These are phyloP conservation scores for Turnera subulata DNA, from an alignment of 345 rosid species.

Conservation along the genomic window DNA sequence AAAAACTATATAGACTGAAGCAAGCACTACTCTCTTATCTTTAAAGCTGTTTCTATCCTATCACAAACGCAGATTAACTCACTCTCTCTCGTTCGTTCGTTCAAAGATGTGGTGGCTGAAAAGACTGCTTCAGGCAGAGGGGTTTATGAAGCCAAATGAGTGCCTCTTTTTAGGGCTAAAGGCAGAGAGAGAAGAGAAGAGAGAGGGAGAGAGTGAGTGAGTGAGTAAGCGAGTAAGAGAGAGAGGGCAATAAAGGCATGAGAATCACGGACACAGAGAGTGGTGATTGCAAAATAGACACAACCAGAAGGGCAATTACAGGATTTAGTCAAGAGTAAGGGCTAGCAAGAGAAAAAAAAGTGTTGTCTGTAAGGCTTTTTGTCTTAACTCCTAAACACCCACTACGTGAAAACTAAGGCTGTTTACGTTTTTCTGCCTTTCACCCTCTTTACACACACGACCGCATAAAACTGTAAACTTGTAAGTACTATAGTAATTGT, in stretches of 20 bases:
- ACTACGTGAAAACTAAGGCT: not conserved
- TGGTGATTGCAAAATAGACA: not conserved
- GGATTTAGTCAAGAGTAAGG: not conserved
- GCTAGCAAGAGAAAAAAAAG: not conserved
- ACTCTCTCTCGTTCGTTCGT: conserved; percentile 16
- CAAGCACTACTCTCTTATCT: not conserved
- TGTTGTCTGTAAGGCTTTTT: conserved; percentile 6
- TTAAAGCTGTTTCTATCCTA: not conserved
- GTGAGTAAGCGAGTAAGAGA: not conserved
- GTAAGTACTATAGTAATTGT: too few relatives aligned
- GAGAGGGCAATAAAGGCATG: conserved; percentile 6
- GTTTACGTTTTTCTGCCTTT: too few relatives aligned
- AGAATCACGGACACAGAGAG: not conserved
- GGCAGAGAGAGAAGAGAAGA: conserved; percentile 1
- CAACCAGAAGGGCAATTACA: conserved; percentile 19
- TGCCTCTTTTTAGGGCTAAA: conserved; percentile 40
- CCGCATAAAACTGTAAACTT: too few relatives aligned
- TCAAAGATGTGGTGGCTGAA: conserved; percentile 23
- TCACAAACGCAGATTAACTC: not conserved
- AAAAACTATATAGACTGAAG: conserved; percentile 9
- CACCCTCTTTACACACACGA: too few relatives aligned
- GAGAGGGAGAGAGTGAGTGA: conserved; percentile 5
- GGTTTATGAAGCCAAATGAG: conserved; percentile 44
- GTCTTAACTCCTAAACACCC: not conserved
- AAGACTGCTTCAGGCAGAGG: conserved; percentile 30